Evolutionary conservation across 148 eudicot species (phyloP).

Genomic region (Silene conica): DNA sequence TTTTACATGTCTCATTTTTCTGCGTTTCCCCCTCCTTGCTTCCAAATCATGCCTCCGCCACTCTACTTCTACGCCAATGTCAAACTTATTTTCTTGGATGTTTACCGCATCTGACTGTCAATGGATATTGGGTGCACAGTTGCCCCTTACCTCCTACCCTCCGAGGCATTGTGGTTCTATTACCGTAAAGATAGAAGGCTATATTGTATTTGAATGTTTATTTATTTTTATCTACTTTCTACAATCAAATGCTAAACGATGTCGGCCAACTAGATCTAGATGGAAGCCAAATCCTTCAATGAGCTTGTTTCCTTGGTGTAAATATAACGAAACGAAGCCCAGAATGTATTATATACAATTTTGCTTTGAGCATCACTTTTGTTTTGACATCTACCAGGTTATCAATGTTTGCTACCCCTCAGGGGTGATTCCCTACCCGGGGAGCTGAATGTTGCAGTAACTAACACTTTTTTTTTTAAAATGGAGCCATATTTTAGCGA

Average conservation of each 20-base stretch:
- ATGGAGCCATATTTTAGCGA: background rate
- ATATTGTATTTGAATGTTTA: too few relatives aligned
- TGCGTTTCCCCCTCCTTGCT: background rate
- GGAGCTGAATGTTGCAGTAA: too few relatives aligned
- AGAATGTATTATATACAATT: too few relatives aligned
- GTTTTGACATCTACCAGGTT: background rate
- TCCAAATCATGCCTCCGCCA: background rate
- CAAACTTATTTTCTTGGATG: background rate
- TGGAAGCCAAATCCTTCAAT: background rate
- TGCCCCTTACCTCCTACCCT: too few relatives aligned
- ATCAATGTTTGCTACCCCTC: background rate
- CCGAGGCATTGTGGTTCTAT: background rate
- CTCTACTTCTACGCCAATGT: background rate
- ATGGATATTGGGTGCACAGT: too few relatives aligned
- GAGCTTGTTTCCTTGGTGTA: background rate
- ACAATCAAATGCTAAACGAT: background rate
- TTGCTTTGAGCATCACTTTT: background rate
- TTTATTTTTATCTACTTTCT: too few relatives aligned
- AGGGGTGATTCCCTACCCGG: background rate
- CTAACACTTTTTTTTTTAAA: too few relatives aligned
- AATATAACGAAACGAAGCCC: too few relatives aligned
- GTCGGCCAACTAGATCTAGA: background rate
- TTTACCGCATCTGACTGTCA: too few relatives aligned
- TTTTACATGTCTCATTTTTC: background rate
- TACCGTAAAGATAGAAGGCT: too few relatives aligned